These are phyloP conservation scores for Trichoderma parareesei DNA, from an alignment of 495 filamentous ascomycete genomes.

Conservation along the genomic window DNA sequence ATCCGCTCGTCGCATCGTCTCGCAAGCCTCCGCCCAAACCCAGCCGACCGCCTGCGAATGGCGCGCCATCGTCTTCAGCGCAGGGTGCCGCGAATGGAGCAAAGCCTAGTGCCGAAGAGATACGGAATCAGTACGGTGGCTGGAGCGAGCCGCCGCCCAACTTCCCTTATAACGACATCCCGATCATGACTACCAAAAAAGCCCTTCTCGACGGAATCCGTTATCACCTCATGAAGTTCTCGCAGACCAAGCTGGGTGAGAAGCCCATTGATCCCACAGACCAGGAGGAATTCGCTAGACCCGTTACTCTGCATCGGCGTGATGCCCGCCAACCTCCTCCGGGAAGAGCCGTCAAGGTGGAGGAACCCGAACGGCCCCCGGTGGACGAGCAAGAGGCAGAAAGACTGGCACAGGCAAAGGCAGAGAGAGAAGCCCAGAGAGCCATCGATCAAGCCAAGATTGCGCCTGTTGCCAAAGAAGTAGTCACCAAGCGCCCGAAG, in stretches of 20 bases:
- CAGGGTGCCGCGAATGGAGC: neutral
- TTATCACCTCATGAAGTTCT: slow-evolving; percentile 75
- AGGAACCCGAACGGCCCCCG: slow-evolving; percentile 38
- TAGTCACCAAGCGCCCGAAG: slow-evolving; percentile 47
- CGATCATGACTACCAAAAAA: slow-evolving; percentile 72
- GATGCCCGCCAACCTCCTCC: slow-evolving; percentile 68
- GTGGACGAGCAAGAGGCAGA: slow-evolving; percentile 61
- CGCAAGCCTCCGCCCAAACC: slow-evolving; percentile 1
- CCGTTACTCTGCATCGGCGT: slow-evolving; percentile 79
- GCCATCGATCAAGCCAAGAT: slow-evolving; percentile 82
- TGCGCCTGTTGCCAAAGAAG: slow-evolving; percentile 55
- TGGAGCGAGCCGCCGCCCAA: slow-evolving; percentile 52
- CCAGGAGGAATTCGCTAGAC: slow-evolving; percentile 74
- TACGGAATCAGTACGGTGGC: slow-evolving; percentile 43
- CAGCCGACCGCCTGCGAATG: neutral
- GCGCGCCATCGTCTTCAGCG: neutral
- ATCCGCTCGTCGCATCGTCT: neutral
- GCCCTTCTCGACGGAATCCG: slow-evolving; percentile 71
- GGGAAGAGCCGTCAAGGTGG: slow-evolving; percentile 44
- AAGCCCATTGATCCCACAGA: slow-evolving; percentile 59
- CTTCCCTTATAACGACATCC: slow-evolving; percentile 49
- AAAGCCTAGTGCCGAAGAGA: slow-evolving; percentile 18
- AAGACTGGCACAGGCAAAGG: slow-evolving; percentile 52
- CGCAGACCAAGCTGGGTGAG: slow-evolving; percentile 20
- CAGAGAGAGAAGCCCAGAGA: slow-evolving; percentile 71